Percentiles rank a stretch among this genome's conserved stretches.
Conservation (phyloP, 345 rosid genomes). For the Salix exigua region DNA sequence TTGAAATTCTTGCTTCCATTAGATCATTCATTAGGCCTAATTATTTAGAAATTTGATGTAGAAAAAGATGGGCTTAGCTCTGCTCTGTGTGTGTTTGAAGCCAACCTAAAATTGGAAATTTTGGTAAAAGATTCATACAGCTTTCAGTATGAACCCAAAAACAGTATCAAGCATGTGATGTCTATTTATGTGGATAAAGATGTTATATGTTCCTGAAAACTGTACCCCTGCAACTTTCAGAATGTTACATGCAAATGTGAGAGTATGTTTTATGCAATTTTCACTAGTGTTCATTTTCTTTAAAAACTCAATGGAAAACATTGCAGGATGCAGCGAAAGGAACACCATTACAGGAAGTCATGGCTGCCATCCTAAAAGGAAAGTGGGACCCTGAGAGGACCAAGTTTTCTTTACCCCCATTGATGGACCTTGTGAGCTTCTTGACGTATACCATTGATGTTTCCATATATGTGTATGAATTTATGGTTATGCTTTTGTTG, state of each 20-base stretch:
- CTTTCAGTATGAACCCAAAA: too few relatives aligned
- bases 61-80: too few relatives aligned
- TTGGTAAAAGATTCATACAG: too few relatives aligned
- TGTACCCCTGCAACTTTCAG: not conserved
- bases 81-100: too few relatives aligned
- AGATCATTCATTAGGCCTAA: too few relatives aligned
- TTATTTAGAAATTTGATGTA: too few relatives aligned
- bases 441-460: not conserved
- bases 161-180: too few relatives aligned
- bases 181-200: not conserved
- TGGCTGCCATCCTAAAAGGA: constrained; percentile 53
- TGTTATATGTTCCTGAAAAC: not conserved
- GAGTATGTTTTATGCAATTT: not conserved
- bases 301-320: not conserved
- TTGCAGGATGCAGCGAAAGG: constrained; percentile 52
- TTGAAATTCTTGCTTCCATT: too few relatives aligned
- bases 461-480: not conserved
- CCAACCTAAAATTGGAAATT: too few relatives aligned
- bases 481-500: not conserved
- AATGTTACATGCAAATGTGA: not conserved
- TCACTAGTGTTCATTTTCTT: not conserved
- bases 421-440: constrained; percentile 58
- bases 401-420: constrained; percentile 82
- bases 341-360: constrained; percentile 55
- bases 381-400: constrained; percentile 91